These are phyloP conservation scores for Penicillium sp. DNA, from an alignment of 2,329 filamentous ascomycete genomes.

Conservation along the genomic window DNA sequence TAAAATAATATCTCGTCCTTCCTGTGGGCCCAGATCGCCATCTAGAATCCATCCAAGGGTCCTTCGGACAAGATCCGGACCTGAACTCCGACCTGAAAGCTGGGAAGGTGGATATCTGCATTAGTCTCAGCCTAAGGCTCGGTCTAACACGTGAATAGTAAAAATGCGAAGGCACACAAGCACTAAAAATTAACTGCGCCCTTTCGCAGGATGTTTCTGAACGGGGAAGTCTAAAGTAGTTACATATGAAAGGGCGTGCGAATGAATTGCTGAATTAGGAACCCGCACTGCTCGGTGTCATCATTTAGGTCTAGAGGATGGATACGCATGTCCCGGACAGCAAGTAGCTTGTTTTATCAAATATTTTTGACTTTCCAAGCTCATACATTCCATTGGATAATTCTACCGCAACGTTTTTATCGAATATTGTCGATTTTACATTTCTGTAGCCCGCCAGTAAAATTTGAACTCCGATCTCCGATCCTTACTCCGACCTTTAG, in stretches of 20 bases:
- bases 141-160: not conserved
- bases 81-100: not conserved
- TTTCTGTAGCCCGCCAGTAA: not conserved
- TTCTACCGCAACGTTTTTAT: not conserved
- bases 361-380: not conserved
- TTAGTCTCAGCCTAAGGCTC: not conserved
- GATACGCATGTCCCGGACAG: not conserved
- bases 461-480: constrained; percentile 7
- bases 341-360: not conserved
- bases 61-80: not conserved
- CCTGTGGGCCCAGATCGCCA: not conserved
- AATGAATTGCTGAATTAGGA: not conserved
- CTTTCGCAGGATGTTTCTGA: not conserved
- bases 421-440: not conserved
- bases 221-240: not conserved
- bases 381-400: not conserved
- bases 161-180: not conserved
- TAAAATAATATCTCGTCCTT: not conserved
- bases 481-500: not conserved
- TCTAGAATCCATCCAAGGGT: not conserved
- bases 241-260: not conserved
- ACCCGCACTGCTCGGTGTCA: not conserved
- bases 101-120: too few relatives aligned
- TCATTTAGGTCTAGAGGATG: constrained; percentile 1
- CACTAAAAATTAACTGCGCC: not conserved